Evolutionary conservation across 176 grass and related monocot species (phyloP).

Genomic region (Raddia guianensis): DNA sequence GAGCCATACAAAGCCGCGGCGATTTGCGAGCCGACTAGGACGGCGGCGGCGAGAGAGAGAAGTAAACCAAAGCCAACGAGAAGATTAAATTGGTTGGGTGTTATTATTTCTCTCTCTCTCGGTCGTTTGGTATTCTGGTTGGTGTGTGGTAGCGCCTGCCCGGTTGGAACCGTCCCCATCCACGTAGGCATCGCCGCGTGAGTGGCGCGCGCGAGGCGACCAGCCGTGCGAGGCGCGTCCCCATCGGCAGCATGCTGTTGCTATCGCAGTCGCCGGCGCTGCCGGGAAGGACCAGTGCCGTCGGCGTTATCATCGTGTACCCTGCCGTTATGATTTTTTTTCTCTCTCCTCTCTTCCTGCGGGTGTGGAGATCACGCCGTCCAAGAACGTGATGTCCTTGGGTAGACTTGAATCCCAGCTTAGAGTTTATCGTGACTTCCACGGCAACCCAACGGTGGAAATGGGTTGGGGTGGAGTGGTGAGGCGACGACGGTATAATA

Average conservation of each 20-base stretch:
- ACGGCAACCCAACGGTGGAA: too few species aligned
- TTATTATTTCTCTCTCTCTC: neutral
- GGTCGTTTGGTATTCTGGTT: conserved; percentile 10
- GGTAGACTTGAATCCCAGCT: too few species aligned
- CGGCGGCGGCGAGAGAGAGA: neutral
- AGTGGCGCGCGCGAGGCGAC: conserved; percentile 2
- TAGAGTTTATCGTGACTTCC: too few species aligned
- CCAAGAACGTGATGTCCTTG: too few species aligned
- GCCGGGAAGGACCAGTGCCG: too few species aligned
- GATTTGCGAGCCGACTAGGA: neutral
- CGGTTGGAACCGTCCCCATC: conserved; percentile 30
- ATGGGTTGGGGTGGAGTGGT: too few species aligned
- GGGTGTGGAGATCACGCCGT: too few species aligned
- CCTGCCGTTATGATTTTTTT: too few species aligned
- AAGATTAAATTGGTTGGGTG: neutral
- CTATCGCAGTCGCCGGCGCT: neutral
- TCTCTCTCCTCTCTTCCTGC: too few species aligned
- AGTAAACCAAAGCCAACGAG: neutral
- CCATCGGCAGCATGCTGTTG: neutral
- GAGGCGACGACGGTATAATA: too few species aligned
- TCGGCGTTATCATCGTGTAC: neutral
- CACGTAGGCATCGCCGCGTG: neutral
- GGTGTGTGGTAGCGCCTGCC: conserved; percentile 37
- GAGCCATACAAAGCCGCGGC: conserved; percentile 5
- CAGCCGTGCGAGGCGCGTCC: neutral